phyloP scores from a whole-genome alignment of 768 basidiomycete species.

The Lactarius sanguifluus region DNA sequence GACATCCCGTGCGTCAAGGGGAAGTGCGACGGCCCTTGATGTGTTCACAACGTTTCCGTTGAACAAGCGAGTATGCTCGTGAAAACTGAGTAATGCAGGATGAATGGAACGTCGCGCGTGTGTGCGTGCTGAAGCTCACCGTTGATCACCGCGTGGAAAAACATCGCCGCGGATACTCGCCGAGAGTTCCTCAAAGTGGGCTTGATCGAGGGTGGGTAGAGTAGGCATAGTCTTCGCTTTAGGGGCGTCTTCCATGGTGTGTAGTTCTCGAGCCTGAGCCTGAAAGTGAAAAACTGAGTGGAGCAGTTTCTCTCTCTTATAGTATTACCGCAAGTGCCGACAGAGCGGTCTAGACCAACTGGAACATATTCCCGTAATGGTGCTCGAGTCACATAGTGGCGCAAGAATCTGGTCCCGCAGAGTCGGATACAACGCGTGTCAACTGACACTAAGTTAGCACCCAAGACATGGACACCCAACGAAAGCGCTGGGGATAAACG shows the following conservation, averaged over 20 bases:
- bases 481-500: slow-evolving; percentile 4
- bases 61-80: slow-evolving; percentile 46
- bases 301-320: slow-evolving; percentile 5
- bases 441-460: neutral
- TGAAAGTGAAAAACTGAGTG: neutral
- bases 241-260: neutral
- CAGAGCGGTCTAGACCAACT: slow-evolving; percentile 18
- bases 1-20: slow-evolving; percentile 77
- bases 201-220: slow-evolving; percentile 20
- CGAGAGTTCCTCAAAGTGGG: slow-evolving; percentile 24
- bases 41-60: slow-evolving; percentile 69
- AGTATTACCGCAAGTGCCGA: neutral
- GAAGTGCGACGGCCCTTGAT: slow-evolving; percentile 66
- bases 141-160: slow-evolving; percentile 23
- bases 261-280: slow-evolving; percentile 3
- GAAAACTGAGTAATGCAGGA: slow-evolving; percentile 20
- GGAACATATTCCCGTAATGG: slow-evolving; percentile 8
- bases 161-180: slow-evolving; percentile 23
- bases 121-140: slow-evolving; percentile 10
- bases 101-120: neutral
- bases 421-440: neutral
- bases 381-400: neutral
- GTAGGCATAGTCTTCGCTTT: neutral
- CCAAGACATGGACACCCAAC: neutral
- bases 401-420: neutral